phyloP scores from a whole-genome alignment of 352 stramenopile genomes.

The Phytophthora pistaciae region DNA sequence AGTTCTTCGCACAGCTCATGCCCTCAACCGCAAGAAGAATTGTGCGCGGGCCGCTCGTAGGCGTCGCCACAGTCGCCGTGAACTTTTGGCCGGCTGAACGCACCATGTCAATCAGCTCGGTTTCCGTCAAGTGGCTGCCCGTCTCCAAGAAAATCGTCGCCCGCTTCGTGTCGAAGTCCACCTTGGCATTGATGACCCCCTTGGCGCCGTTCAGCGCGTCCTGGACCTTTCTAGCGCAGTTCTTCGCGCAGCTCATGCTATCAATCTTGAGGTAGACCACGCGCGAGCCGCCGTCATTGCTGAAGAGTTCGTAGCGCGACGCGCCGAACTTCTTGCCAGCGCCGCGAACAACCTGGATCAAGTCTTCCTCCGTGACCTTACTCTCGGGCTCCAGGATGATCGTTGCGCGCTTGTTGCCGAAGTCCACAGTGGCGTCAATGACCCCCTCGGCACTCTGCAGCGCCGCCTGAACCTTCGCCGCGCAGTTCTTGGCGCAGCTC shows the following conservation, averaged over 20 bases:
- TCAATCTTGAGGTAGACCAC: conserved; percentile 78
- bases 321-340: conserved; percentile 62
- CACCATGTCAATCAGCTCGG: conserved; percentile 73
- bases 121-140: conserved; percentile 67
- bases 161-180: conserved; percentile 82
- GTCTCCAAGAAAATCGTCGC: conserved; percentile 83
- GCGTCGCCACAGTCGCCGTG: conserved; percentile 53
- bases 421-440: conserved; percentile 77
- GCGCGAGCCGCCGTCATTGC: conserved; percentile 63
- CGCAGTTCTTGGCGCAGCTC: conserved; percentile 78
- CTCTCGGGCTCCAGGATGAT: conserved; percentile 75
- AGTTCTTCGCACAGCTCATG: conserved; percentile 89
- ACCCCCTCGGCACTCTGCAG: conserved; percentile 63
- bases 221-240: conserved; percentile 83
- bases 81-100: conserved; percentile 71
- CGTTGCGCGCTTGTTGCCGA: conserved; percentile 72
- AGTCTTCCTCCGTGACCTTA: conserved; percentile 66
- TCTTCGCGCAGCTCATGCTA: conserved; percentile 83
- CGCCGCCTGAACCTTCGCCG: conserved; percentile 59
- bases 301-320: conserved; percentile 73
- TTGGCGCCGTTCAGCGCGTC: conserved; percentile 57
- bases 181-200: conserved; percentile 82
- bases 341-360: conserved; percentile 67
- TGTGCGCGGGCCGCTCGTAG: conserved; percentile 49
- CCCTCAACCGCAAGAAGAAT: conserved; percentile 70